phyloP scores from a whole-genome alignment of 139 green algal genomes.

The Trebouxia sp. region DNA sequence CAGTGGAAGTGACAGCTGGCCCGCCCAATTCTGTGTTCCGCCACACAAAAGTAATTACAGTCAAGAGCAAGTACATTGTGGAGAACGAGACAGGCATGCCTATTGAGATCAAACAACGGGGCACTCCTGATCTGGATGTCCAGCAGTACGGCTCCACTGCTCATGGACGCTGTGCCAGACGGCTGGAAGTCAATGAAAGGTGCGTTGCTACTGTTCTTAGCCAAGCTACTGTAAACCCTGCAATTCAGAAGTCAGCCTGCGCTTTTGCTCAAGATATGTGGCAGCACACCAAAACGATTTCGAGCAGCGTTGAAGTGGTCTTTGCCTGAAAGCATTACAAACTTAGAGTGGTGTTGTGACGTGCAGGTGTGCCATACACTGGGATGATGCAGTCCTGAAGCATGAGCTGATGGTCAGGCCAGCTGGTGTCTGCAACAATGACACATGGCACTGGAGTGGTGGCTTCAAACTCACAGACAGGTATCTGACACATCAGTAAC shows the following conservation, averaged over 20 bases:
- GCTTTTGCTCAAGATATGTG: too few species aligned
- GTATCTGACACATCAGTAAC: too few species aligned
- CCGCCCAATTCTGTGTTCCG: constrained; percentile 62
- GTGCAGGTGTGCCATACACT: constrained; percentile 62
- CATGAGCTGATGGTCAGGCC: constrained; percentile 71
- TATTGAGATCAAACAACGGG: constrained; percentile 83
- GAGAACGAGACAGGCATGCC: constrained; percentile 80
- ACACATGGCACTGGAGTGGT: constrained; percentile 64
- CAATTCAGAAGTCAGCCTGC: too few species aligned
- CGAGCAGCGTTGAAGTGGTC: too few species aligned
- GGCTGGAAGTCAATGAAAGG: constrained; percentile 40
- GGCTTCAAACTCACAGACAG: constrained; percentile 69
- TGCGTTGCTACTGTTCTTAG: too few species aligned
- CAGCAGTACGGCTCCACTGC: constrained; percentile 1
- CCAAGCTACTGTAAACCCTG: too few species aligned
- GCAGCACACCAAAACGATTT: too few species aligned
- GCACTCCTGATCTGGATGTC: constrained; percentile 54
- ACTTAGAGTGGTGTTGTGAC: too few species aligned
- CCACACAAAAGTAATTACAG: constrained; percentile 74
- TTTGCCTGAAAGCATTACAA: too few species aligned
- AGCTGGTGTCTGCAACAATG: constrained; percentile 19
- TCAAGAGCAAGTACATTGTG: constrained; percentile 87
- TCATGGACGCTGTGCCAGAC: constrained; percentile 58
- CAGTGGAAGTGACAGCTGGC: constrained; percentile 70
- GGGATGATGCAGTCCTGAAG: constrained; percentile 65